These are phyloP conservation scores for Mucor plumbeus DNA, from an alignment of 371 early-diverging fungal species.

Conservation along the genomic window DNA sequence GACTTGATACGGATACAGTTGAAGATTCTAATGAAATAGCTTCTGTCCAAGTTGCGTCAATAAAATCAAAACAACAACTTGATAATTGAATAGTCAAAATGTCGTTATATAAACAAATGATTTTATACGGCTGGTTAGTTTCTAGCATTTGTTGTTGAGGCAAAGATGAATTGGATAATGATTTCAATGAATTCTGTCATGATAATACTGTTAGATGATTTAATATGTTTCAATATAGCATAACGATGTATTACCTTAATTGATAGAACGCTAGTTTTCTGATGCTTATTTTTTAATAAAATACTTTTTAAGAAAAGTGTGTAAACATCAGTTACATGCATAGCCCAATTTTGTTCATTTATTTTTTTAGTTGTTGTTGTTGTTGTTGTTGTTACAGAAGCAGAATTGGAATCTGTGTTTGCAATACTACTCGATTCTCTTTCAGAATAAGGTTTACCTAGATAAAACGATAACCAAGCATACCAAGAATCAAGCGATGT, in stretches of 20 bases:
- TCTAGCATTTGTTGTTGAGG: not conserved
- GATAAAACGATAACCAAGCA: constrained; percentile 28
- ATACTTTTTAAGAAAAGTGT: constrained; percentile 22
- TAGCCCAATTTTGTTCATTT: constrained; percentile 22
- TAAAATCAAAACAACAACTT: not conserved
- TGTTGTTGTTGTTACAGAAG: not conserved
- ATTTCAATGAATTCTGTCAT: not conserved
- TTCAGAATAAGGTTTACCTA: constrained; percentile 17
- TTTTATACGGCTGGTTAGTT: not conserved
- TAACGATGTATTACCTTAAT: constrained; percentile 12
- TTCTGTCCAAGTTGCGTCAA: not conserved
- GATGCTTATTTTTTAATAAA: constrained; percentile 2
- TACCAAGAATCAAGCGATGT: constrained; percentile 27
- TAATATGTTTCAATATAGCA: not conserved
- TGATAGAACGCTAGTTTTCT: not conserved
- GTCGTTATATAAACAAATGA: constrained; percentile 10
- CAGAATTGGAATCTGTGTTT: not conserved
- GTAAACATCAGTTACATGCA: constrained; percentile 19
- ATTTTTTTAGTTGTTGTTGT: not conserved
- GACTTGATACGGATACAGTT: not conserved
- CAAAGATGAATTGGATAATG: not conserved
- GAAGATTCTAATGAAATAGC: not conserved
- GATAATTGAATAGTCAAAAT: constrained; percentile 15
- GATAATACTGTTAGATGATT: not conserved
- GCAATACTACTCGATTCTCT: constrained; percentile 5